Base-by-base conservation (phyloP, 495 filamentous ascomycete genomes). In the Letharia columbiana region DNA sequence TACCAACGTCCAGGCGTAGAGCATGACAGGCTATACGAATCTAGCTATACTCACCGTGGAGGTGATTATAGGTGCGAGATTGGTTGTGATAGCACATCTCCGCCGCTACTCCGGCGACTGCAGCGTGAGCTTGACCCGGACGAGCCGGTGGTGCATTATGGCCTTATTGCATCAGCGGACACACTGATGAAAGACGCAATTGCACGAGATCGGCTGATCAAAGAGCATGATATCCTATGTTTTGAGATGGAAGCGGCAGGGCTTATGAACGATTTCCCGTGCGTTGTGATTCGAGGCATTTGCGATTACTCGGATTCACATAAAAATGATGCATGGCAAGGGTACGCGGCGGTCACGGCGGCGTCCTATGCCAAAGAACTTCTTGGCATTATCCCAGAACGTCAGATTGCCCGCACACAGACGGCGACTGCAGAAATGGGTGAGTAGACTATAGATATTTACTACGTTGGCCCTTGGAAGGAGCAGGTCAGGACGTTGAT, bases 121-220 rank as follows among this genome's bases (percentile, higher is more conserved):
- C 31, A 20, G 23, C 69, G 73, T 54, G 20, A 60, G 37, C 61
- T 50, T 39, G 66, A 69, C 63, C 63, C 66, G 9, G 20, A 68
- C 44, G 44, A 72, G 64, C 49, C 64, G 9, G 44, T 56, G 37
- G 73, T 45, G 42, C 42, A 45, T 45, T 45, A 45, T 8, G 42
- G 42, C 2, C 42, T 45, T 18, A 72, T 52, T 72, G 75, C 60
- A 72, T 71, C 39, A 77, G 74, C 60, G 63, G 77, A 20, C 71
- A 77, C 4, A 75, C 78, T 54, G 69, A 74, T 37, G 78, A 77
- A 2, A 75, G 79, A 42, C 77, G 70, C 52, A 75, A 78, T 62
- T 80, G 79, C 63, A 68, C 73, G 54, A 74, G 78, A 66, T 75
- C 73, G 33, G 77, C 78, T 62, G 2, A 45, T 45, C 15, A 45